Base-by-base conservation (phyloP, 1,284 basidiomycete genomes). In the Fomitopsis palustris region DNA sequence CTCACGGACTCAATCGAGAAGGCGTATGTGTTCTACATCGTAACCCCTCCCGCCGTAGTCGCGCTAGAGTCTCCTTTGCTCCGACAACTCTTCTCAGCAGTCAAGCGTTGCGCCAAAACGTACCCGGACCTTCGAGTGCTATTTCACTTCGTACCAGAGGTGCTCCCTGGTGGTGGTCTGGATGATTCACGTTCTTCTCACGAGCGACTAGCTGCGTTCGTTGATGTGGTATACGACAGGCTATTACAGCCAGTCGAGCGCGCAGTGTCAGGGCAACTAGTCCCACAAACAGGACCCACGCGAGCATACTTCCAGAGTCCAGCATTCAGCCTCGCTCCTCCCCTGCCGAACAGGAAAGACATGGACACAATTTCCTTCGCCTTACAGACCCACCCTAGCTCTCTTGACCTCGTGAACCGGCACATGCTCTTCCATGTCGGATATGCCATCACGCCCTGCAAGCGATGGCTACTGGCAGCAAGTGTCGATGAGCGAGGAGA, bases 401-500 rank as follows among this genome's bases (percentile, higher is more conserved):
- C 85, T 3, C 72, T 90, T 43, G 90, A 90, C 59, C 85, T 92
- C 3, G 64, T 88, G 61, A 87, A 92, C 62, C 78, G 87, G 3
- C 81, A 87, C 62, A 85, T 82, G 2, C 73, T 93, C 47, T 74
- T 94, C 45, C 92, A 95, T 67, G 79, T 93, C 45, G 91, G 83
- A 1, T 95, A 94, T 70, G 75, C 75, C 37, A 64, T 87, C 1
- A 85, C 85, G 12, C 67, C 73, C 5, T 88, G 85, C 61, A 80
- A 84, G 6, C 87, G 85, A 69, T 93, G 91, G 92, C 75, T 92
- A 2, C 69, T 89, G 17, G 84, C 84, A n/a, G 78, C 83, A n/a
- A 87, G 84, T 65, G 74, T 90, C 10, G 92, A 95, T 67, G 85
- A 92, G 66, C 78, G 86, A 5, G 92, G 91, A 4, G 90, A 93